phyloP scores from a whole-genome alignment of 345 rosid genomes.

The Bruguiera sexangula region DNA sequence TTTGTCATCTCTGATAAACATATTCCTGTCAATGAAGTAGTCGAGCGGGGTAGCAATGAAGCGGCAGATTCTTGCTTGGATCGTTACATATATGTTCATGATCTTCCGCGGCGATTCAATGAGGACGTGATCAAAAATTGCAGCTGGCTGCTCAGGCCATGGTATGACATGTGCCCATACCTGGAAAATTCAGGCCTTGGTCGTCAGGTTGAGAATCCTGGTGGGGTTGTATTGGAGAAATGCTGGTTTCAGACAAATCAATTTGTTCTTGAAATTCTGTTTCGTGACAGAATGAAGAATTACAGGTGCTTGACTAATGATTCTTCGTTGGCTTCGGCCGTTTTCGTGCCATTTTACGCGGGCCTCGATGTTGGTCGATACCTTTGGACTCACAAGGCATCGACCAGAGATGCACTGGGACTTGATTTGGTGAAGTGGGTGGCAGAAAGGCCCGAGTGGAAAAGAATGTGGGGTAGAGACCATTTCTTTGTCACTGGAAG shows the following conservation, averaged over 20 bases:
- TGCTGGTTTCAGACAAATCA: constrained; percentile 26
- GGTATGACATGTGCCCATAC: constrained; percentile 18
- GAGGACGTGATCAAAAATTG: constrained; percentile 12
- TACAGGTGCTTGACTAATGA: constrained; percentile 21
- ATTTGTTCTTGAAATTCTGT: constrained; percentile 16
- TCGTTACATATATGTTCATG: constrained; percentile 19
- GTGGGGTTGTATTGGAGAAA: background rate
- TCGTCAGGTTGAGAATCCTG: constrained; percentile 3
- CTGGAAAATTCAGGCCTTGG: constrained; percentile 14
- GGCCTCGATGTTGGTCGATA: constrained; percentile 15
- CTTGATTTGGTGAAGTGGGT: constrained; percentile 18
- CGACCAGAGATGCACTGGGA: constrained; percentile 10
- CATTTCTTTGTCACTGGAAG: constrained; percentile 25
- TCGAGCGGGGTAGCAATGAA: background rate
- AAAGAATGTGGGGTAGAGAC: constrained; percentile 19
- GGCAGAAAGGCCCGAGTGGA: constrained; percentile 9
- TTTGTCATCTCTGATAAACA: background rate
- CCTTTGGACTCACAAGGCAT: constrained; percentile 12
- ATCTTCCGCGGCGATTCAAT: constrained; percentile 18
- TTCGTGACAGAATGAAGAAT: constrained; percentile 16
- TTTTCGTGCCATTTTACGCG: constrained; percentile 18
- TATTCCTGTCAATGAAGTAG: background rate
- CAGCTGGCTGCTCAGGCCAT: background rate
- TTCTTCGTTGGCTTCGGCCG: constrained; percentile 18
- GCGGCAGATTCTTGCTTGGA: constrained; percentile 7